Base-by-base conservation (phyloP, 306 rosid species). In the Cicer judaicum region DNA sequence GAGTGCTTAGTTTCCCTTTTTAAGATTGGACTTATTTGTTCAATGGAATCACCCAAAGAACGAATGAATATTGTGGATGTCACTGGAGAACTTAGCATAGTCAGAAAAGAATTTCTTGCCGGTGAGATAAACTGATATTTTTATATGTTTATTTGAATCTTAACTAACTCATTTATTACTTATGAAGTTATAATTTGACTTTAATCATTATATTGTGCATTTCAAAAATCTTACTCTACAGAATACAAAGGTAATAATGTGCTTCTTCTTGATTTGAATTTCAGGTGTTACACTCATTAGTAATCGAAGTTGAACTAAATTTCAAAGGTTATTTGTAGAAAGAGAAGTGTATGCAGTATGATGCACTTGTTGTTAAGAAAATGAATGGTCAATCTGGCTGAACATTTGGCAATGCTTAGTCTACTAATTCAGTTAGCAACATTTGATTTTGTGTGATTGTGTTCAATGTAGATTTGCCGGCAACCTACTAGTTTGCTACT, bases 21-120 rank as follows among this genome's bases (percentile, higher is more conserved):
- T 24, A 44, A 14, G 21, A 41, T 64, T 64, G 69, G 52, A 64
- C 69, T 64, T 41, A 7, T 60, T 50, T 64, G 83, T 13, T 78
- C 83, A 5, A 5, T 21, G 12, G 79, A 70, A 18, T 81, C 74
- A 19, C 81, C 73, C 0, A 74, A 70, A 18, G 81, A 65, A 59
- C 75, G 85, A 75, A 70, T 75, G 77, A 12, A 11, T 29, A 70
- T 65, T 14, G 24, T 9, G 10, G 66, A 85, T 34, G 85, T 78
- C 41, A 71, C 9, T 0, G 62, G 11, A 15, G 84, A 75, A 15
- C 76, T 84, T 5, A 63, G 49, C 50, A 15, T 0, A 7, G 63
- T 84, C 0, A 84, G 7, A 13, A 42, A 24, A 2, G 0, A n/a
- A 1, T 72, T 80, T 68, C 56, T 42, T 3, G 0, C 1, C 13